Conservation (phyloP, 805 yeast species). For the Pichia thaimueangensis region DNA sequence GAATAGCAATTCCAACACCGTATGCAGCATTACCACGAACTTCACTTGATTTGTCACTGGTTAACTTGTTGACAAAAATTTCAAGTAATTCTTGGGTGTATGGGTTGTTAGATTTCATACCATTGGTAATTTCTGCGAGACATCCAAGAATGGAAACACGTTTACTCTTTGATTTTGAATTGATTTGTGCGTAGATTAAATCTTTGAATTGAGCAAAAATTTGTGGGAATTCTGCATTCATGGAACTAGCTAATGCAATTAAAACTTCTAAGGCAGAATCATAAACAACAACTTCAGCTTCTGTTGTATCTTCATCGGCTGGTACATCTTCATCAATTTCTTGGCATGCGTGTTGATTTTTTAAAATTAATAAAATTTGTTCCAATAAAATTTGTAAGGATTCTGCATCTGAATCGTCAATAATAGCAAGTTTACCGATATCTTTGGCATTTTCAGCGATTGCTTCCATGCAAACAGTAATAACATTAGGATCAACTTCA, state of each 20-base stretch:
- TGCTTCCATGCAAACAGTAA: conserved; percentile 69
- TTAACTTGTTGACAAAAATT: conserved; percentile 60
- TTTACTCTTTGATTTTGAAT: conserved; percentile 61
- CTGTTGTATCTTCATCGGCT: conserved; percentile 45
- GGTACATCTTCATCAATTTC: conserved; percentile 42
- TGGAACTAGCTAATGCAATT: conserved; percentile 66
- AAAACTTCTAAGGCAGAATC: conserved; percentile 85
- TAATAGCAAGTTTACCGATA: conserved; percentile 68
- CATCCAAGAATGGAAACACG: conserved; percentile 85
- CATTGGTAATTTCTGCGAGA: conserved; percentile 79
- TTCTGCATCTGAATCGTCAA: conserved; percentile 50
- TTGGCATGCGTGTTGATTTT: conserved; percentile 82
- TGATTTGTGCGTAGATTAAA: conserved; percentile 48
- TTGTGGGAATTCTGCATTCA: conserved; percentile 68
- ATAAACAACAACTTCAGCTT: conserved; percentile 60
- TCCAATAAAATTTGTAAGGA: conserved; percentile 62
- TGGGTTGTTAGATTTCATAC: conserved; percentile 62
- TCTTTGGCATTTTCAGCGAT: conserved; percentile 59
- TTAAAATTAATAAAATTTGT: conserved; percentile 65
- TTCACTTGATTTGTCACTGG: conserved; percentile 72
- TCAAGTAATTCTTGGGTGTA: conserved; percentile 64
- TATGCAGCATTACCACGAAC: conserved; percentile 94
- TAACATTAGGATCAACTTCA: conserved; percentile 82
- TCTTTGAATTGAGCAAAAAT: conserved; percentile 70
- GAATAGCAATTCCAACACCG: conserved; percentile 79